Percentiles rank a stretch among this genome's conserved stretches.
phyloP scores from a whole-genome alignment of 345 rosid genomes.

The Triadica sebifera region DNA sequence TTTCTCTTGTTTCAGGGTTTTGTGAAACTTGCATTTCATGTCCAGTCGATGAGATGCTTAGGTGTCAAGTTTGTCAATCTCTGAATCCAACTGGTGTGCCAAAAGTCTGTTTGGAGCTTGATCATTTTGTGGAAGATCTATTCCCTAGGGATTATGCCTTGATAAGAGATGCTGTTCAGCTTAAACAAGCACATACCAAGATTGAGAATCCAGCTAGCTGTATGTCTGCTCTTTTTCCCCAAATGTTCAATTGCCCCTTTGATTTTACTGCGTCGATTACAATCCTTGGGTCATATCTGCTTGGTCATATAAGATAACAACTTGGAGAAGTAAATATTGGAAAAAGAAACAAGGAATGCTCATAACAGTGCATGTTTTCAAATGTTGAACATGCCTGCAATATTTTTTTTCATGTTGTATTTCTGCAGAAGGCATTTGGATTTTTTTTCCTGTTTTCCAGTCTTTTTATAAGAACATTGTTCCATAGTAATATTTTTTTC shows the following conservation, averaged over 20 bases:
- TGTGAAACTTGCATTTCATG: slow-evolving; percentile 56
- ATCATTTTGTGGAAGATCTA: slow-evolving; percentile 51
- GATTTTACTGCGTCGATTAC: background rate
- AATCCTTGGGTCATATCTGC: background rate
- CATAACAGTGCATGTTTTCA: background rate
- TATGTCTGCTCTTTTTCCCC: slow-evolving; percentile 17
- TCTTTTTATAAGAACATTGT: background rate
- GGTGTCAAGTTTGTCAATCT: slow-evolving; percentile 61
- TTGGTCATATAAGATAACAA: no score
- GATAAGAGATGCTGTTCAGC: slow-evolving; percentile 43
- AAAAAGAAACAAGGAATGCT: background rate
- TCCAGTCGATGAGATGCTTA: slow-evolving; percentile 40
- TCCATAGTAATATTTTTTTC: background rate
- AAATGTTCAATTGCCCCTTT: background rate
- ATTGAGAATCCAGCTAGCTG: slow-evolving; percentile 24
- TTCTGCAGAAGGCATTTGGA: no score
- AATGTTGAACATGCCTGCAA: background rate
- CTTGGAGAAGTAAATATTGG: background rate
- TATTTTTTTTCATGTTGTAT: background rate
- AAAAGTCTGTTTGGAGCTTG: slow-evolving; percentile 66
- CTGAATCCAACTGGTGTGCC: slow-evolving; percentile 56
- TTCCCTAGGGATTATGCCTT: slow-evolving; percentile 57
- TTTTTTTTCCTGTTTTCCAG: background rate
- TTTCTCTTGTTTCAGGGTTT: slow-evolving; percentile 45
- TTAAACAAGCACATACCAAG: slow-evolving; percentile 18